These are phyloP conservation scores for Dendryphion nanum DNA, from an alignment of 2,329 filamentous ascomycete species.

Conservation along the genomic window DNA sequence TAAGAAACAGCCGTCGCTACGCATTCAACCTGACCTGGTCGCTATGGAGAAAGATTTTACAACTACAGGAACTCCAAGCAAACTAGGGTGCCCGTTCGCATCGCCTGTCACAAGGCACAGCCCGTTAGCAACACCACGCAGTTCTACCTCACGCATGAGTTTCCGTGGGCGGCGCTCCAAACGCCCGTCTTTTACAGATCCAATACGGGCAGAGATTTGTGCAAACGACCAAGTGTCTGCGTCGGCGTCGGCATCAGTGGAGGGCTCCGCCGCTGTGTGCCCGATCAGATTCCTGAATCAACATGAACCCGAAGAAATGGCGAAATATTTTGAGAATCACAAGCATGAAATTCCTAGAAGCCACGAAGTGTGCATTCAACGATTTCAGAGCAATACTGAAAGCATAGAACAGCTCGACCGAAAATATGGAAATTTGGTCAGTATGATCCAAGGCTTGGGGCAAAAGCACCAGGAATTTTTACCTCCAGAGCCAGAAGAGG, in stretches of 20 bases:
- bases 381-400: conserved; percentile 83
- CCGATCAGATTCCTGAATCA: conserved; percentile 91
- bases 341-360: conserved; percentile 93
- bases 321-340: conserved; percentile 89
- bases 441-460: conserved; percentile 89
- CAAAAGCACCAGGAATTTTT: conserved; percentile 86
- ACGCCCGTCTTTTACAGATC: conserved; percentile 43
- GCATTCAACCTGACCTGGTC: conserved; percentile 35
- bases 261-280: conserved; percentile 62
- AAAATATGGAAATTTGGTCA: conserved; percentile 89
- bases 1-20: conserved; percentile 18
- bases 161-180: conserved; percentile 38
- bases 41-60: conserved; percentile 85
- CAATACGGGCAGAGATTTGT: conserved; percentile 43
- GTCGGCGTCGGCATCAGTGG: conserved; percentile 43
- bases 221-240: conserved; percentile 46
- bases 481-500: conserved; percentile 54
- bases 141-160: conserved; percentile 39
- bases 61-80: conserved; percentile 75
- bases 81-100: conserved; percentile 78
- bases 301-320: conserved; percentile 89
- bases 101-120: conserved; percentile 47
- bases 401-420: conserved; percentile 86
- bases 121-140: conserved; percentile 42
- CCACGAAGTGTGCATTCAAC: conserved; percentile 86